Conservation (phyloP, 2,329 filamentous ascomycete genomes). For the Gnomoniopsis sp. region DNA sequence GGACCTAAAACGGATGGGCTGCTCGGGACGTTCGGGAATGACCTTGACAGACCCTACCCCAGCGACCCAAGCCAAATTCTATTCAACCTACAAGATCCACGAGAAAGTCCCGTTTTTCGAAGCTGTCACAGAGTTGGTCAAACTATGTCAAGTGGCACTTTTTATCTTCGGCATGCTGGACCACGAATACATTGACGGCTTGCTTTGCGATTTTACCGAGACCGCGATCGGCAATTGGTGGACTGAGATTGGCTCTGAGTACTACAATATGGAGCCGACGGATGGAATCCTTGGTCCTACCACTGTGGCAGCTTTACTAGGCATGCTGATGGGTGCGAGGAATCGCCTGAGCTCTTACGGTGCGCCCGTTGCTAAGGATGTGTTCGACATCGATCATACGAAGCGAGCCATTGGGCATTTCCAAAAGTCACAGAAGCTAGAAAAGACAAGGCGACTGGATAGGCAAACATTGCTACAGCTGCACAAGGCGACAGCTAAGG, state of each 20-base stretch:
- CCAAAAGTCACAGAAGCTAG: slow-evolving; percentile 82
- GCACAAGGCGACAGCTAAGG: slow-evolving; percentile 83
- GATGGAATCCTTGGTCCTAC: slow-evolving; percentile 92
- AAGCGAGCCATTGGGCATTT: slow-evolving; percentile 85
- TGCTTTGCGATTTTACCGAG: slow-evolving; percentile 92
- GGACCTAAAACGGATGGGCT: slow-evolving; percentile 86
- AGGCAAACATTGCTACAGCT: slow-evolving; percentile 77
- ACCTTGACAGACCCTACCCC: slow-evolving; percentile 73
- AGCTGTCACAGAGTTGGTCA: slow-evolving; percentile 84
- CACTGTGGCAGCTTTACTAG: slow-evolving; percentile 82
- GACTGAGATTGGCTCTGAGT: slow-evolving; percentile 86
- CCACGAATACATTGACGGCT: slow-evolving; percentile 84
- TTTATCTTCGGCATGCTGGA: slow-evolving; percentile 84
- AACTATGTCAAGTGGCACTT: slow-evolving; percentile 84
- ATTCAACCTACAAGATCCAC: slow-evolving; percentile 83
- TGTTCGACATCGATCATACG: slow-evolving; percentile 79
- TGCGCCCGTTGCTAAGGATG: slow-evolving; percentile 83
- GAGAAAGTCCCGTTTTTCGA: slow-evolving; percentile 75
- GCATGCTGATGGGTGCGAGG: slow-evolving; percentile 82
- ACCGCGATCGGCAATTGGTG: slow-evolving; percentile 91
- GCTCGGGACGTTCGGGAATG: slow-evolving; percentile 83
- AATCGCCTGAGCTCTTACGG: slow-evolving; percentile 85
- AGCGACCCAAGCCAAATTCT: slow-evolving; percentile 86
- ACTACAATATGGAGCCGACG: slow-evolving; percentile 87
- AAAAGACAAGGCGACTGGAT: slow-evolving; percentile 75